Evolutionary conservation across 768 basidiomycete species (phyloP).

Genomic region (Sarcodon aspratus): DNA sequence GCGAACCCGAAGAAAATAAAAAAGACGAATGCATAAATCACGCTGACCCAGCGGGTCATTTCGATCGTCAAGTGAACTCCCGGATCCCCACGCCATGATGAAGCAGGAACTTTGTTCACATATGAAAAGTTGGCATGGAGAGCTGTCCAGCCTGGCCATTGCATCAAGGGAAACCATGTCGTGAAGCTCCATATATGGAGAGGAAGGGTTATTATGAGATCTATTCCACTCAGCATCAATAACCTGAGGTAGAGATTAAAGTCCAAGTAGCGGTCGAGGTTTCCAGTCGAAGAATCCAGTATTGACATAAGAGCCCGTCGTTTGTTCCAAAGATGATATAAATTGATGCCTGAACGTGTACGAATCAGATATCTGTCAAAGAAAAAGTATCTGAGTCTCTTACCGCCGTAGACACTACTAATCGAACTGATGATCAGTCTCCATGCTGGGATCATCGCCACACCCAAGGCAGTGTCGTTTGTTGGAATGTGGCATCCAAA

Average conservation of each 20-base stretch:
- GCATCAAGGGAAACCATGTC: slow-evolving; percentile 9
- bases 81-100: not conserved
- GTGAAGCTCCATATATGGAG: slow-evolving; percentile 14
- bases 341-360: slow-evolving; percentile 10
- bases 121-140: slow-evolving; percentile 22
- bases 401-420: slow-evolving; percentile 22
- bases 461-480: slow-evolving; percentile 17
- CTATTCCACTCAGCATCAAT: slow-evolving; percentile 19
- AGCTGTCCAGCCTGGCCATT: slow-evolving; percentile 25
- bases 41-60: not conserved
- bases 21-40: not conserved
- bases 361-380: not conserved
- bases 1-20: not conserved
- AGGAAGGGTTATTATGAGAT: slow-evolving; percentile 13
- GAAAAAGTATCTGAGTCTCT: slow-evolving; percentile 5
- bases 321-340: slow-evolving; percentile 19
- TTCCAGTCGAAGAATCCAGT: slow-evolving; percentile 12
- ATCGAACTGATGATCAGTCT: slow-evolving; percentile 21
- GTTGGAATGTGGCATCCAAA: slow-evolving; percentile 27
- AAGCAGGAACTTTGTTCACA: slow-evolving; percentile 8
- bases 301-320: slow-evolving; percentile 19
- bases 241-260: slow-evolving; percentile 25
- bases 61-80: not conserved
- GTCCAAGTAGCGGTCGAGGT: slow-evolving; percentile 7
- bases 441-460: slow-evolving; percentile 24